phyloP scores from a whole-genome alignment of 2,329 filamentous ascomycete genomes.

The Plectosphaerella plurivora region DNA sequence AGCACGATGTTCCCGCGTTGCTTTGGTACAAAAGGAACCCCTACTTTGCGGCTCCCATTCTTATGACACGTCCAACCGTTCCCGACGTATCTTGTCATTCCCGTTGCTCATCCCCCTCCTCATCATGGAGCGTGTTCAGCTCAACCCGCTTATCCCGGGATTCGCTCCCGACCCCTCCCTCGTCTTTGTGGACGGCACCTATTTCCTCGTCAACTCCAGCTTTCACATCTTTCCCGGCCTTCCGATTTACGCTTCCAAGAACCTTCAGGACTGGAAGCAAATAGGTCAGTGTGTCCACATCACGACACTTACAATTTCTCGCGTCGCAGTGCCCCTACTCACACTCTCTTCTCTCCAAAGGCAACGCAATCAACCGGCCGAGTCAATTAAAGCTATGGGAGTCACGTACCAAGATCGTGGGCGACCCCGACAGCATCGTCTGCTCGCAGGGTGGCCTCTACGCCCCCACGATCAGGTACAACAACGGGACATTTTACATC shows the following conservation, averaged over 20 bases:
- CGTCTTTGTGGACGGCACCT: slow-evolving; percentile 19
- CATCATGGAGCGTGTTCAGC: neutral
- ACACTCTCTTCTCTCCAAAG: neutral
- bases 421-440: neutral
- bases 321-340: neutral
- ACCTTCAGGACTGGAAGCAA: slow-evolving; percentile 24
- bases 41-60: too few species aligned
- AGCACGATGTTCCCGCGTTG: too few species aligned
- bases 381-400: neutral
- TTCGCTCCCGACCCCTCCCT: slow-evolving; percentile 24
- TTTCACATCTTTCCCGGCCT: slow-evolving; percentile 57
- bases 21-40: too few species aligned
- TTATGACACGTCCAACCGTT: too few species aligned
- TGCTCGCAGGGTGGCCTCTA: slow-evolving; percentile 12
- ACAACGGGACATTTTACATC: slow-evolving; percentile 18
- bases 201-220: slow-evolving; percentile 46
- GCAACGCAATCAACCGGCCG: slow-evolving; percentile 2
- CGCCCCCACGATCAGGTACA: slow-evolving; percentile 17
- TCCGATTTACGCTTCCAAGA: slow-evolving; percentile 30
- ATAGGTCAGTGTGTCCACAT: slow-evolving; percentile 10
- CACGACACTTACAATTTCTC: too few species aligned
- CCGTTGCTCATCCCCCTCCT: neutral
- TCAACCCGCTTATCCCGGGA: slow-evolving; percentile 23
- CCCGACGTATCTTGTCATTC: too few species aligned
- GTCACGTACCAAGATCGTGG: neutral